Evolutionary conservation across 2,329 filamentous ascomycete species (phyloP).

Genomic region (Onygenales sp.): DNA sequence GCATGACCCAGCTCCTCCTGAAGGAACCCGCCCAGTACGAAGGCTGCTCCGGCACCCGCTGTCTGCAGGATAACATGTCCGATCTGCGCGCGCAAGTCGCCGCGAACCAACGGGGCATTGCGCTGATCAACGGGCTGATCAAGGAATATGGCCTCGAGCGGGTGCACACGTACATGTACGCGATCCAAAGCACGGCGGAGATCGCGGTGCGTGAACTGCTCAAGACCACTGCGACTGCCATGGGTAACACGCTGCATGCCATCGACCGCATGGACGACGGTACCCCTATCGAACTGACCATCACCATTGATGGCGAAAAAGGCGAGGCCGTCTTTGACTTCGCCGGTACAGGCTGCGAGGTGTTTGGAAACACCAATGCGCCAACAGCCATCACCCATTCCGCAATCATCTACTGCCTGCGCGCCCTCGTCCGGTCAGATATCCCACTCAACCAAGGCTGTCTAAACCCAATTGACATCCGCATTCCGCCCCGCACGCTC

Average conservation of each 20-base stretch:
- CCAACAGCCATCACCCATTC: constrained; percentile 73
- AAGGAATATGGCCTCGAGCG: constrained; percentile 67
- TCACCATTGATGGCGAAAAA: constrained; percentile 63
- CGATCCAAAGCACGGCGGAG: constrained; percentile 73
- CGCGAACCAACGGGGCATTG: constrained; percentile 78
- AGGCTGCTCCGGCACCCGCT: constrained; percentile 69
- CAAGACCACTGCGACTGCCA: constrained; percentile 59
- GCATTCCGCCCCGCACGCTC: constrained; percentile 62
- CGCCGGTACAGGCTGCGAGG: constrained; percentile 66
- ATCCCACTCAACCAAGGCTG: constrained; percentile 85
- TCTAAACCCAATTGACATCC: constrained; percentile 63
- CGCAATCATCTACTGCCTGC: constrained; percentile 77
- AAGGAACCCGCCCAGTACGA: constrained; percentile 64
- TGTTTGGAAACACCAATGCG: constrained; percentile 72
- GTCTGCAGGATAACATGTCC: constrained; percentile 73
- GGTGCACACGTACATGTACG: constrained; percentile 75
- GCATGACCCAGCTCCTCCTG: constrained; percentile 62
- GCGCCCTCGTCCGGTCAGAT: constrained; percentile 69
- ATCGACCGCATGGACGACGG: constrained; percentile 84
- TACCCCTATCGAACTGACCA: constrained; percentile 62
- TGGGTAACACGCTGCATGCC: constrained; percentile 61
- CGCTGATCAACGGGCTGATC: constrained; percentile 64
- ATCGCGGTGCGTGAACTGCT: constrained; percentile 64
- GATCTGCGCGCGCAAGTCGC: constrained; percentile 82
- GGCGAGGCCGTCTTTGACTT: constrained; percentile 75